phyloP scores from a whole-genome alignment of 192 early-diverging fungal genomes.

The Phlyctochytrium arcticum region DNA sequence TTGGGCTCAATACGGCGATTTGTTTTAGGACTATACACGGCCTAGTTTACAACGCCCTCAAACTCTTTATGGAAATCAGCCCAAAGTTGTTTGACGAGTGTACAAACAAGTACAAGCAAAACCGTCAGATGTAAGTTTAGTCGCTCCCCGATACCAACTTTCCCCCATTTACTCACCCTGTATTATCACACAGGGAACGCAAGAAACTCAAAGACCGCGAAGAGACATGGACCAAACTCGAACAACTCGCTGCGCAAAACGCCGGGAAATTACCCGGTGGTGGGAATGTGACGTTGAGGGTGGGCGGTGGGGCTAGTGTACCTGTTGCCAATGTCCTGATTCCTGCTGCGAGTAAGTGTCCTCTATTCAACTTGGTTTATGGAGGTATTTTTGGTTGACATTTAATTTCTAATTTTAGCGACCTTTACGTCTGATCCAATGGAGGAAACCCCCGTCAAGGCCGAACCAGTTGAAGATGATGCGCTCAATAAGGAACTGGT shows the following conservation, averaged over 20 bases:
- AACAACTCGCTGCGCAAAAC: constrained; percentile 48
- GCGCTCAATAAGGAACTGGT: constrained; percentile 39
- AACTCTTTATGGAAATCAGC: constrained; percentile 95
- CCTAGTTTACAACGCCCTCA: constrained; percentile 94
- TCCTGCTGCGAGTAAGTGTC: no score
- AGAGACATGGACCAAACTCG: constrained; percentile 75
- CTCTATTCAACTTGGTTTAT: no score
- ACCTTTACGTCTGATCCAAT: constrained; percentile 5
- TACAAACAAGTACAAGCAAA: constrained; percentile 86
- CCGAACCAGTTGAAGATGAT: constrained; percentile 42
- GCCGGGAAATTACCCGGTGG: constrained; percentile 27
- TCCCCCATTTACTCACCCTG: not conserved
- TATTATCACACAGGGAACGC: constrained; percentile 56
- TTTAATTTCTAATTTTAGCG: no score
- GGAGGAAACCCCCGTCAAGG: constrained; percentile 21
- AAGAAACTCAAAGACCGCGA: constrained; percentile 77
- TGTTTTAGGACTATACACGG: constrained; percentile 88
- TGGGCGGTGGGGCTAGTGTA: no score
- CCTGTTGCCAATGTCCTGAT: no score
- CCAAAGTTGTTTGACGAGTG: constrained; percentile 96
- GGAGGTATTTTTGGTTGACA: no score
- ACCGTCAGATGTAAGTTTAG: constrained; percentile 73
- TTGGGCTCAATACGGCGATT: no score
- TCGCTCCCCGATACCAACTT: not conserved
- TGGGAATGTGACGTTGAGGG: no score